These are phyloP conservation scores for Globisporangium nodosum DNA, from an alignment of 352 stramenopile species.

Conservation along the genomic window DNA sequence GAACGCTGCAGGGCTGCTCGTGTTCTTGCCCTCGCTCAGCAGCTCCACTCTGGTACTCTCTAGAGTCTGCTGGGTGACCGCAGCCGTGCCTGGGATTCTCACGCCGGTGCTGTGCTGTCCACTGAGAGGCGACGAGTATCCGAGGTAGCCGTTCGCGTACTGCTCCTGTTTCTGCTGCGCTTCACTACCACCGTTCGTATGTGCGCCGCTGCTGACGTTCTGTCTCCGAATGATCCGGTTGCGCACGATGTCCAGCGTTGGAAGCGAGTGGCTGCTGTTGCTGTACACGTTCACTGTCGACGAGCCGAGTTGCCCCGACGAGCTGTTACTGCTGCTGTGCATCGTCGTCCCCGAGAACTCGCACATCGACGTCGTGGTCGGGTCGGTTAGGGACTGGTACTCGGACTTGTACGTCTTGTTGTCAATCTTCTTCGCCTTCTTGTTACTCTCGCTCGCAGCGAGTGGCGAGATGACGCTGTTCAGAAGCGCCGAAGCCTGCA, in stretches of 20 bases:
- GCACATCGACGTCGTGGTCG: constrained; percentile 12
- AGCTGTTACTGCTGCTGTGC: constrained; percentile 3
- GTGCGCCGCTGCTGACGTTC: constrained; percentile 17
- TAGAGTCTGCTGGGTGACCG: neutral
- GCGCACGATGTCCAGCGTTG: constrained; percentile 59
- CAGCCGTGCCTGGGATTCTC: neutral
- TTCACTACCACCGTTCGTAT: constrained; percentile 9
- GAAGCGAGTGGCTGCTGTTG: constrained; percentile 25
- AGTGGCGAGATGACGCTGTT: constrained; percentile 74
- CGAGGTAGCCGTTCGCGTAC: constrained; percentile 19
- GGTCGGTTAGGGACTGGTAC: constrained; percentile 18
- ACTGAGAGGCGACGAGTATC: constrained; percentile 11
- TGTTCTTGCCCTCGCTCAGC: constrained; percentile 9
- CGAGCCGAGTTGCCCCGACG: neutral
- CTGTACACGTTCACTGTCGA: constrained; percentile 14
- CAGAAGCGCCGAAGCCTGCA: constrained; percentile 29
- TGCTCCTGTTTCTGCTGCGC: constrained; percentile 17
- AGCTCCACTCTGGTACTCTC: neutral
- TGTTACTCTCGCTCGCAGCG: constrained; percentile 54
- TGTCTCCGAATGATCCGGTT: constrained; percentile 58
- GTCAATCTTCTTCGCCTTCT: constrained; percentile 67
- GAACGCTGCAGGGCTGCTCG: constrained; percentile 21
- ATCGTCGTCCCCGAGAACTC: constrained; percentile 9
- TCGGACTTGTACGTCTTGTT: constrained; percentile 37
- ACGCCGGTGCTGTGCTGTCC: neutral